Percentiles rank a stretch among this genome's conserved stretches.
phyloP scores from a whole-genome alignment of 2,329 filamentous ascomycete genomes.

The Microdochium trichocladiopsis region DNA sequence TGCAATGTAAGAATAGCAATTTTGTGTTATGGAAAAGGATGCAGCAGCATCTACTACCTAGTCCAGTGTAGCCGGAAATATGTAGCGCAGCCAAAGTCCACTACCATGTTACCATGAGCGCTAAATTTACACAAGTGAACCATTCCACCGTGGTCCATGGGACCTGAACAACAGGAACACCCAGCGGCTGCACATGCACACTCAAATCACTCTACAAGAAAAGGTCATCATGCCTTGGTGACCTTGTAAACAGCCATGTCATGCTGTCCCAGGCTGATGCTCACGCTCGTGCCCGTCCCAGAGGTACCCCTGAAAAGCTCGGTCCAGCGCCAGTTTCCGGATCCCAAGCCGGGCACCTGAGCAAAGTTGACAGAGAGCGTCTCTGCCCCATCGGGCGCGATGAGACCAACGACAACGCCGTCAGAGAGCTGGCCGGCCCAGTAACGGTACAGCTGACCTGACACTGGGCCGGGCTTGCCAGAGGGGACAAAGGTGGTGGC shows the following conservation, averaged over 20 bases:
- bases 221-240: not conserved
- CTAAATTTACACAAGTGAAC: no score
- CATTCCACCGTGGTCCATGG: no score
- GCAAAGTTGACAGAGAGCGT: slow-evolving; percentile 37
- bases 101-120: no score
- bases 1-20: no score
- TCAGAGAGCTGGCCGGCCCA: slow-evolving; percentile 29
- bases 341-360: slow-evolving; percentile 28
- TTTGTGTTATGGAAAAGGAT: no score
- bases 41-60: no score
- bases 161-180: not conserved
- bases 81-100: no score
- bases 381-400: slow-evolving; percentile 28
- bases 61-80: no score
- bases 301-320: slow-evolving; percentile 17
- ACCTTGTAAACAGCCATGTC: slow-evolving; percentile 19
- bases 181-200: not conserved
- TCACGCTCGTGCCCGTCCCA: slow-evolving; percentile 12
- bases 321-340: slow-evolving; percentile 31
- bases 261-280: slow-evolving; percentile 11
- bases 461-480: slow-evolving; percentile 27
- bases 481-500: slow-evolving; percentile 3
- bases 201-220: not conserved
- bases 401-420: slow-evolving; percentile 26
- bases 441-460: slow-evolving; percentile 32